phyloP scores from a whole-genome alignment of 352 stramenopile species.

The Phytophthora niederhauseri region DNA sequence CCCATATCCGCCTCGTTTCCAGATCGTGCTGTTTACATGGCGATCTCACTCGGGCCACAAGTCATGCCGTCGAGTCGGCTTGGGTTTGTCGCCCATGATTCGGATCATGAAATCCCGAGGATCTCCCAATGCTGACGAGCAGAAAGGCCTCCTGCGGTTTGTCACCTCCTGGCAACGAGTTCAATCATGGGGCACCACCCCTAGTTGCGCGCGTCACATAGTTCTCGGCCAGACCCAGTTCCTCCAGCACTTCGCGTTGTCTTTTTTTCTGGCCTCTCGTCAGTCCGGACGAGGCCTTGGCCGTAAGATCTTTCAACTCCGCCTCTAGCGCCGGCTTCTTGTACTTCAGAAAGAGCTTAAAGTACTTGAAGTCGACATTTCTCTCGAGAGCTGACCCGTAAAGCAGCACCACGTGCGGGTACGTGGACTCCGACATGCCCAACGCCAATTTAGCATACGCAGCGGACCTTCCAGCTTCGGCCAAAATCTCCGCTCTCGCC shows the following conservation, averaged over 20 bases:
- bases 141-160: no score
- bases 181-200: no score
- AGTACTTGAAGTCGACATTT: background rate
- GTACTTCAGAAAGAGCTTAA: background rate
- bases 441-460: background rate
- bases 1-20: no score
- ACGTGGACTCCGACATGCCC: background rate
- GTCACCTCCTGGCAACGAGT: no score
- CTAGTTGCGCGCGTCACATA: background rate
- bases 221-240: background rate
- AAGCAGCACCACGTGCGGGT: background rate
- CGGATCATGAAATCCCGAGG: no score
- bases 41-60: no score
- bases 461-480: background rate
- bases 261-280: background rate
- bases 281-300: no score
- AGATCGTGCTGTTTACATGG: no score
- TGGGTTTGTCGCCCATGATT: no score
- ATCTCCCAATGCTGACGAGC: no score
- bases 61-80: no score
- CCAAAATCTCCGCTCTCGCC: constrained; percentile 1
- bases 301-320: background rate
- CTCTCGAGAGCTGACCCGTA: background rate
- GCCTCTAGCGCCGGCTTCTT: background rate
- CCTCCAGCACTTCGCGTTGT: background rate